Conservation (phyloP, 495 filamentous ascomycete genomes). For the Apiosordaria backusii region DNA sequence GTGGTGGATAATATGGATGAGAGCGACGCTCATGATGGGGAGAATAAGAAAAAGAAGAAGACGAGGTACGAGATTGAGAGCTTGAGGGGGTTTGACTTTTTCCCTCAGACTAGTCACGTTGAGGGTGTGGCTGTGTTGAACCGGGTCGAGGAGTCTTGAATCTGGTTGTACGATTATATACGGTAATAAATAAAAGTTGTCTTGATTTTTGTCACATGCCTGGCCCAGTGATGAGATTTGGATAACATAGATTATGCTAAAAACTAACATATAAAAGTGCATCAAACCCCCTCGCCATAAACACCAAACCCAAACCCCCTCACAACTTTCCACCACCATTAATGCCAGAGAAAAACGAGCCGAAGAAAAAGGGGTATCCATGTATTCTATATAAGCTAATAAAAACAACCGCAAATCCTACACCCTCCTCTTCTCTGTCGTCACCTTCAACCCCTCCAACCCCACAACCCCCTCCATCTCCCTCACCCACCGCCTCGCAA, state of each 20-base stretch:
- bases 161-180: neutral
- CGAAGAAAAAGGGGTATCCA: conserved; percentile 25
- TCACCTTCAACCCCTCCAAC: conserved; percentile 14
- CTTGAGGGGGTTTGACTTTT: conserved; percentile 92
- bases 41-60: conserved; percentile 38
- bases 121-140: conserved; percentile 86
- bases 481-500: conserved; percentile 67
- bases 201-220: neutral
- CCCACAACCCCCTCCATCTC: conserved; percentile 68
- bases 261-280: neutral
- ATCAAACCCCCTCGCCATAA: neutral
- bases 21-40: conserved; percentile 21
- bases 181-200: neutral
- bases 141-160: conserved; percentile 31
- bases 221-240: too few species aligned
- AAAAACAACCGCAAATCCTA: neutral
- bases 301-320: conserved; percentile 5
- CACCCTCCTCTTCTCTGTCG: conserved; percentile 12
- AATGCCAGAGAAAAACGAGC: neutral
- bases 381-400: conserved; percentile 17
- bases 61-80: conserved; percentile 84
- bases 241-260: too few species aligned
- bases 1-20: conserved; percentile 4
- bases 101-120: conserved; percentile 95
- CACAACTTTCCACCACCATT: neutral